phyloP scores from a whole-genome alignment of 2,329 filamentous ascomycete genomes.

The Cytospora paraplurivora region DNA sequence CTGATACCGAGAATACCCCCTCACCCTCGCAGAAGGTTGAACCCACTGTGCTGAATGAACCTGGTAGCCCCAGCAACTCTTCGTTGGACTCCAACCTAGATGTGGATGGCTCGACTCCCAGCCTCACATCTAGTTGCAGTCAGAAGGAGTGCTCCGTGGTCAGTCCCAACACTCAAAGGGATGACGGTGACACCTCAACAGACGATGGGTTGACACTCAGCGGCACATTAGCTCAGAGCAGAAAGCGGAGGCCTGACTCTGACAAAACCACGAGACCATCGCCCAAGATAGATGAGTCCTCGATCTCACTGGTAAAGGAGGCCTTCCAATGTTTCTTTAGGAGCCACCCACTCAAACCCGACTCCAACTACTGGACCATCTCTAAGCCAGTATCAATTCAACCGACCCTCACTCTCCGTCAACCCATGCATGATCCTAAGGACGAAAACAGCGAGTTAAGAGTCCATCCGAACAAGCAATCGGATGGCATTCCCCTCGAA shows the following conservation, averaged over 20 bases:
- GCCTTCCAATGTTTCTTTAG: neutral
- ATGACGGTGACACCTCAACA: neutral
- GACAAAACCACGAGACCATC: neutral
- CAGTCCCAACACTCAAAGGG: neutral
- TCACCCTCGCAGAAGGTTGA: neutral
- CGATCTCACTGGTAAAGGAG: neutral
- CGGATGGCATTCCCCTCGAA: neutral
- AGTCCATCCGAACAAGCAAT: neutral
- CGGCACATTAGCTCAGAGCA: constrained; percentile 1
- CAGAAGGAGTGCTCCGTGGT: neutral
- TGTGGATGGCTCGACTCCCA: constrained; percentile 3
- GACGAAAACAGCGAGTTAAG: neutral
- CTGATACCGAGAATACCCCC: neutral
- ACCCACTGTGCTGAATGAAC: neutral
- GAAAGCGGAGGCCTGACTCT: constrained; percentile 3
- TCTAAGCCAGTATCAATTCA: neutral
- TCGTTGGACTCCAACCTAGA: neutral
- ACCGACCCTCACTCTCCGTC: too few relatives aligned
- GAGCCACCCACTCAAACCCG: neutral
- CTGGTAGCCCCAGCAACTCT: neutral
- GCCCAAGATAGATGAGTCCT: neutral
- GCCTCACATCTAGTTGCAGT: neutral
- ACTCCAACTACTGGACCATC: neutral
- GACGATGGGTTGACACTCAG: constrained; percentile 8
- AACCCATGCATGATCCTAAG: neutral